A percentile compares a stretch with the other conserved stretches of the same genome.
Conservation (phyloP, 140 eudicot species). For the Erigeron philadelphicus region DNA sequence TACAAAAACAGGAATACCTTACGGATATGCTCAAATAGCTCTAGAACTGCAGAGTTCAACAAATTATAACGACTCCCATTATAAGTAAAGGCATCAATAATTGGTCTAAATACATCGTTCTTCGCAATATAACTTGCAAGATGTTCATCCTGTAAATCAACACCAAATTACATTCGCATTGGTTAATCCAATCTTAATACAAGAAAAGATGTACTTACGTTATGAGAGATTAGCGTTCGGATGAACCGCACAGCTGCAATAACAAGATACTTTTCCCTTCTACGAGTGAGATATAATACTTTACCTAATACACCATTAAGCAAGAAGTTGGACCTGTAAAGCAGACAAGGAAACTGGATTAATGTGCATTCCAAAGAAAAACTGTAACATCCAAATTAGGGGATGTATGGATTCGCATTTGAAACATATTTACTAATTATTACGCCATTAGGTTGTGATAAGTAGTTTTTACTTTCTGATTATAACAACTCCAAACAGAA, state of each 20-base stretch:
- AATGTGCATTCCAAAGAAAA: background rate
- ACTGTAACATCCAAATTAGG: background rate
- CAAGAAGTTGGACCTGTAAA: conserved; percentile 74
- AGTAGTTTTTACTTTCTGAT: background rate
- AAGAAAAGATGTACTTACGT: conserved; percentile 43
- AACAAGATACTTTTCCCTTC: conserved; percentile 90
- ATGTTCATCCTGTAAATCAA: conserved; percentile 74
- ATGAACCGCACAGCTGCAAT: conserved; percentile 87
- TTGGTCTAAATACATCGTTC: conserved; percentile 69
- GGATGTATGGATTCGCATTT: background rate
- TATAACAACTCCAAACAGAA: background rate
- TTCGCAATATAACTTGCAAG: conserved; percentile 66
- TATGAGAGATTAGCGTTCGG: conserved; percentile 73
- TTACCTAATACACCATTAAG: conserved; percentile 76
- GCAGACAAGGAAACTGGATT: conserved; percentile 2
- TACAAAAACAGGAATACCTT: conserved; percentile 46
- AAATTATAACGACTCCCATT: conserved; percentile 93
- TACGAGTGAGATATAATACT: conserved; percentile 62
- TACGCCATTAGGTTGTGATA: background rate
- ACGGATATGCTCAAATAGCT: conserved; percentile 74
- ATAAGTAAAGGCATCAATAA: conserved; percentile 69
- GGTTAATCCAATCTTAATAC: conserved; percentile 2
- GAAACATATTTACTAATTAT: background rate
- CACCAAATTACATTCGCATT: conserved; percentile 2
- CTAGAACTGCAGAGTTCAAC: conserved; percentile 85